Base-by-base conservation (phyloP, 345 rosid species). In the Carallia brachiata region DNA sequence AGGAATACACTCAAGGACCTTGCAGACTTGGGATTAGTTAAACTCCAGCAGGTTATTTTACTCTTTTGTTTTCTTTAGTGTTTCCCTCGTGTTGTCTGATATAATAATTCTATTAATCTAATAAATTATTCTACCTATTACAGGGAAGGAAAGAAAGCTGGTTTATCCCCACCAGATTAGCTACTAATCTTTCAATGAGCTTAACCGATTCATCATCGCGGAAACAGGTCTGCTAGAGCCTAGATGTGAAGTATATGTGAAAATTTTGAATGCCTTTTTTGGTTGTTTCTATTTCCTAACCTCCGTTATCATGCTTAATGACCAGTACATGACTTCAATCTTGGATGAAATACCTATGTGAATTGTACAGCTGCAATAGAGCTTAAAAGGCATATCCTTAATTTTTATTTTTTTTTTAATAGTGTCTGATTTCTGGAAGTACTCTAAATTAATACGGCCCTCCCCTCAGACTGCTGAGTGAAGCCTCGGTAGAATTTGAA, bases 81-180 rank as follows among this genome's bases (percentile, higher is more conserved):
- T 36, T 56, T 57, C 23, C 30, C 9, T 74, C 4, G 53, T 47
- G 40, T 6, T 48, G 23, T 55, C 19, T 56, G n/a, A 8, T 62
- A 23, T 69, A n/a, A 62, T 54, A 10, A 34, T 68, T 74, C 47
- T 34, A 9, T 58, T 36, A 36, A 28, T 40, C 30, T 60, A 70
- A 66, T 69, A 19, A 63, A 52, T 52, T 58, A 34, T 48, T 36
- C 73, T 16, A 68, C 37, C 63, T 50, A 68, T 36, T 73, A 62
- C 85, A 91, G 98, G 98, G 96, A 69, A 87, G 92, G 84, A 95
- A 87, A 70, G 97, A 92, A 60, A 86, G 90, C 80, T 95, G 97
- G 99, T 90, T 92, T 83, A 89, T 91, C 78, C 98, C 98, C 36
- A 94, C 97, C 74, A 90, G 87, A 76, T 78, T 94, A 78, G 96